Conservation (phyloP, 345 rosid genomes). For the Clausena lansium region DNA sequence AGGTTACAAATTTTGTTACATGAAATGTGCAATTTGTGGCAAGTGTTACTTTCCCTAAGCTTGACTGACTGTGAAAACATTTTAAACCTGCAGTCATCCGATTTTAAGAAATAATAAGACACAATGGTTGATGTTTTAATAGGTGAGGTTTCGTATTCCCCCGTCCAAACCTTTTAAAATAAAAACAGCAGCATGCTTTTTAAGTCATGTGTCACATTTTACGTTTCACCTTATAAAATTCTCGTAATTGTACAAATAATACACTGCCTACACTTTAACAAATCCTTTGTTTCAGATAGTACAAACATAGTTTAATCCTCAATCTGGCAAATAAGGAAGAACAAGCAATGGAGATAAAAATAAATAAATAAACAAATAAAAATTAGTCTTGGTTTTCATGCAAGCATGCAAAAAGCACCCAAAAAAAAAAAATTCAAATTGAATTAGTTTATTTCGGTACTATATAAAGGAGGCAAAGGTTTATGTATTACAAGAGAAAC, state of each 20-base stretch:
- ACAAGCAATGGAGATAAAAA: too few species aligned
- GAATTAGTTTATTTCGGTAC: background rate
- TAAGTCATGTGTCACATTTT: background rate
- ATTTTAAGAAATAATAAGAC: too few species aligned
- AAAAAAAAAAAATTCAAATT: background rate
- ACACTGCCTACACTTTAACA: background rate
- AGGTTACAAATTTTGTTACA: too few species aligned
- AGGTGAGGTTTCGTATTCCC: too few species aligned
- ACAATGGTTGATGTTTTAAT: too few species aligned
- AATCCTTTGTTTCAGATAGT: background rate
- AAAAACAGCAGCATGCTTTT: too few species aligned
- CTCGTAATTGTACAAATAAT: background rate
- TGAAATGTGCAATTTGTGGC: too few species aligned
- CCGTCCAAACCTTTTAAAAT: too few species aligned
- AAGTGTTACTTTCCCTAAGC: too few species aligned
- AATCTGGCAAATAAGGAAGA: background rate
- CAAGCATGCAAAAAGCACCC: background rate
- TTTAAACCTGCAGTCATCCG: too few species aligned
- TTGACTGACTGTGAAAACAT: too few species aligned
- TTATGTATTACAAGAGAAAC: background rate
- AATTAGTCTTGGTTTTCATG: background rate
- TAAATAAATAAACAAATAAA: too few species aligned
- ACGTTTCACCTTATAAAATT: background rate
- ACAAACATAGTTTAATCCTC: background rate
- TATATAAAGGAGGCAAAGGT: background rate